Conservation (phyloP, 2,329 filamentous ascomycete genomes). For the Fusarium sp. region DNA sequence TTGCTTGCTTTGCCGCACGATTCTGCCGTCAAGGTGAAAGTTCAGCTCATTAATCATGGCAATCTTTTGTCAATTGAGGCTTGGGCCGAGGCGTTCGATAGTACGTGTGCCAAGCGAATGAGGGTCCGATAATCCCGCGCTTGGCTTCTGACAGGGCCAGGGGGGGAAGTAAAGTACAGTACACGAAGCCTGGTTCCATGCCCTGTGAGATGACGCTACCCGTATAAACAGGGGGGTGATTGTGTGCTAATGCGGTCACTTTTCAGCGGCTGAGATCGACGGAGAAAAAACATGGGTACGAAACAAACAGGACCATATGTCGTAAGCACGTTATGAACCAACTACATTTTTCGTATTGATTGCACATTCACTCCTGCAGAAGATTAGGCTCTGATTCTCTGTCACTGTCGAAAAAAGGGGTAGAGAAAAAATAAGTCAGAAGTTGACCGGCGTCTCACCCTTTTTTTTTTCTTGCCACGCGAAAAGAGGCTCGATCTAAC, state of each 20-base stretch:
- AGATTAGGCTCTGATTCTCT: not conserved
- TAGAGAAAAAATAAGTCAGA: not conserved
- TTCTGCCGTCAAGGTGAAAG: not conserved
- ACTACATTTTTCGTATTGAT: not conserved
- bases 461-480: not conserved
- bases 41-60: not conserved
- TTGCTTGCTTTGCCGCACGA: not conserved
- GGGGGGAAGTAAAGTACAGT: not conserved
- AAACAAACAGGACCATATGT: not conserved
- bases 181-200: not conserved
- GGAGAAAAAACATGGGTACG: not conserved
- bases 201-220: not conserved
- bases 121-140: not conserved
- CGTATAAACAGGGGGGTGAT: not conserved
- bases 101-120: not conserved
- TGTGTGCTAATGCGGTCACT: not conserved
- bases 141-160: slow-evolving; percentile 1
- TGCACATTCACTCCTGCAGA: not conserved
- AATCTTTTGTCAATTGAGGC: not conserved
- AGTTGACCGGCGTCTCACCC: not conserved
- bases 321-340: not conserved
- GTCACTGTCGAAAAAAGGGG: not conserved
- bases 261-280: not conserved
- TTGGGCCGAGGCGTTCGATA: slow-evolving; percentile 1
- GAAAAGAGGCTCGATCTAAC: not conserved